Evolutionary conservation across 2,329 filamentous ascomycete species (phyloP).

Genomic region (Didymella sp.): DNA sequence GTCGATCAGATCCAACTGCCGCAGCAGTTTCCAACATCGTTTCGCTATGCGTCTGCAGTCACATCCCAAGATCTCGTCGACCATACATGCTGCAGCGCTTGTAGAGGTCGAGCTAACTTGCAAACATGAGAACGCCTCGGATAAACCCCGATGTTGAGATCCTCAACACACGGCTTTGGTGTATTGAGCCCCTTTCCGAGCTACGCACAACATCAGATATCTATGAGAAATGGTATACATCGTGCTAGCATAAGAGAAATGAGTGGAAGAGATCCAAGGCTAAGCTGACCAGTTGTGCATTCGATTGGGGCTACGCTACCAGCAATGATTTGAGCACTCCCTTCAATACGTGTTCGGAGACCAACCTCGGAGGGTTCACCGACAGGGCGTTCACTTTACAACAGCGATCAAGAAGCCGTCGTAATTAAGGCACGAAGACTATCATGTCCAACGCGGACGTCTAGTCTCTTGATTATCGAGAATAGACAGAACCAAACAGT

Average conservation of each 20-base stretch:
- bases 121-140: background rate
- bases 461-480: background rate
- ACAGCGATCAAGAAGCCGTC: conserved; percentile 56
- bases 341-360: background rate
- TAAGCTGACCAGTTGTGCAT: background rate
- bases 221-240: background rate
- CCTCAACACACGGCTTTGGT: background rate
- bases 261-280: background rate
- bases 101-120: background rate
- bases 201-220: background rate
- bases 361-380: background rate
- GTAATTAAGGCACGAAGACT: conserved; percentile 37
- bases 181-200: background rate
- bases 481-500: no score
- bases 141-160: background rate
- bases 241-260: background rate
- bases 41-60: background rate
- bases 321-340: background rate
- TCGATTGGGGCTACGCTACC: background rate
- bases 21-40: background rate
- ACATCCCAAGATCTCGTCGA: background rate
- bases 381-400: conserved; percentile 37
- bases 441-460: conserved; percentile 52
- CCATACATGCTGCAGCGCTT: background rate
- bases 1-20: background rate